Conservation (phyloP, 2,329 filamentous ascomycete species). For the Mollisiaceae sp. region DNA sequence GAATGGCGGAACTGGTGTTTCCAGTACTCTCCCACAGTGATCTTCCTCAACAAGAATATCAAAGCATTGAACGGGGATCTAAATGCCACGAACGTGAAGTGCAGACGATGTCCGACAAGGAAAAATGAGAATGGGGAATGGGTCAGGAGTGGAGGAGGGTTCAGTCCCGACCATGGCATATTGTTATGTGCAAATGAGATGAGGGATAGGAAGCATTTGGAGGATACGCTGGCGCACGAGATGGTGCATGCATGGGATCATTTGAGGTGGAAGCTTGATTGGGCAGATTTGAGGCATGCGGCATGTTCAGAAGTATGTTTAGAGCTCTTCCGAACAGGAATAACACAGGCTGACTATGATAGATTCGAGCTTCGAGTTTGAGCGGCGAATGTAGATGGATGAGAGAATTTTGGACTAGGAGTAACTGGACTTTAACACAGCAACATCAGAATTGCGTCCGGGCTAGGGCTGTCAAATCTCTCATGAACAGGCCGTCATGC, state of each 20-base stretch:
- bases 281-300: constrained; percentile 80
- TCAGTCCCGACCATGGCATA: constrained; percentile 86
- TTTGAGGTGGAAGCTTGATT: constrained; percentile 88
- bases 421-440: constrained; percentile 87
- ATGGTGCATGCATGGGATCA: constrained; percentile 98
- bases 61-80: constrained; percentile 78
- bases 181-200: constrained; percentile 92
- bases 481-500: constrained; percentile 78
- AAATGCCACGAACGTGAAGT: constrained; percentile 76
- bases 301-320: constrained; percentile 85
- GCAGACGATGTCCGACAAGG: constrained; percentile 73
- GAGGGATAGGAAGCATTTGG: constrained; percentile 77
- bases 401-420: constrained; percentile 81
- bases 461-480: constrained; percentile 76
- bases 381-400: constrained; percentile 93
- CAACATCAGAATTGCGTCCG: constrained; percentile 95
- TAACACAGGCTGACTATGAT: constrained; percentile 31
- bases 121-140: constrained; percentile 52
- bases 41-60: constrained; percentile 86
- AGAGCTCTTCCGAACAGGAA: neutral
- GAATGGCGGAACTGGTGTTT: constrained; percentile 83
- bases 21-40: constrained; percentile 81
- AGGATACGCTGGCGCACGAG: constrained; percentile 95
- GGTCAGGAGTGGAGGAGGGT: constrained; percentile 76
- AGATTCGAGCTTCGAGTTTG: constrained; percentile 92